These are phyloP conservation scores for Tricholoma sp. DNA, from an alignment of 768 basidiomycete genomes.

Conservation along the genomic window DNA sequence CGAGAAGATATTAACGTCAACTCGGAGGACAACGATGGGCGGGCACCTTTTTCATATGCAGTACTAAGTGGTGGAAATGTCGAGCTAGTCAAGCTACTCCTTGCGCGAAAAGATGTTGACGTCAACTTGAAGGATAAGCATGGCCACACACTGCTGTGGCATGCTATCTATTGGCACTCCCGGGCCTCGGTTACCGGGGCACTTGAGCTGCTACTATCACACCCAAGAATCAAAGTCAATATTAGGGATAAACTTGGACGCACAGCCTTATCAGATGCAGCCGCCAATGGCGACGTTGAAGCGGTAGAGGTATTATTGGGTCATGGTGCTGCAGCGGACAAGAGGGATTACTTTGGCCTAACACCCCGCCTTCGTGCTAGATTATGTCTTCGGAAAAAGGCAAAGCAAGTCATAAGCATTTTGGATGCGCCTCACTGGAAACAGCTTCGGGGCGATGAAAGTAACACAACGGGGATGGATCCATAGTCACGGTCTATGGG, in stretches of 20 bases:
- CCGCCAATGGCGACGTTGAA: background rate
- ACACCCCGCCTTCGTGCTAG: background rate
- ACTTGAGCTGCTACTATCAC: background rate
- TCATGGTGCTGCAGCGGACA: background rate
- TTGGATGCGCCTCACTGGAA: background rate
- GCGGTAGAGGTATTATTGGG: background rate
- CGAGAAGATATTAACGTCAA: background rate
- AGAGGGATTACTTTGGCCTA: background rate
- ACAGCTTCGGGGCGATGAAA: too few relatives aligned
- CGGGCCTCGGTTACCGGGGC: background rate
- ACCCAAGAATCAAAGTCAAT: background rate
- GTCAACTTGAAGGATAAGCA: background rate
- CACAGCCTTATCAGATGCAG: background rate
- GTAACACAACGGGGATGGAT: too few relatives aligned
- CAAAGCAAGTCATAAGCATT: background rate
- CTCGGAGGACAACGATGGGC: background rate
- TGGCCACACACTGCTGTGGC: background rate
- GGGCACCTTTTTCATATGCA: background rate
- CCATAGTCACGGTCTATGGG: too few relatives aligned
- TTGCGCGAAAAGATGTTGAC: background rate
- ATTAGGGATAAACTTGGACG: background rate
- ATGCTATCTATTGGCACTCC: background rate
- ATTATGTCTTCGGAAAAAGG: background rate
- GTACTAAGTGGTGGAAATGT: background rate
- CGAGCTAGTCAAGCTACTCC: background rate